Base-by-base conservation (phyloP, 1,139 yeast species). In the Protomyces inundatus region DNA sequence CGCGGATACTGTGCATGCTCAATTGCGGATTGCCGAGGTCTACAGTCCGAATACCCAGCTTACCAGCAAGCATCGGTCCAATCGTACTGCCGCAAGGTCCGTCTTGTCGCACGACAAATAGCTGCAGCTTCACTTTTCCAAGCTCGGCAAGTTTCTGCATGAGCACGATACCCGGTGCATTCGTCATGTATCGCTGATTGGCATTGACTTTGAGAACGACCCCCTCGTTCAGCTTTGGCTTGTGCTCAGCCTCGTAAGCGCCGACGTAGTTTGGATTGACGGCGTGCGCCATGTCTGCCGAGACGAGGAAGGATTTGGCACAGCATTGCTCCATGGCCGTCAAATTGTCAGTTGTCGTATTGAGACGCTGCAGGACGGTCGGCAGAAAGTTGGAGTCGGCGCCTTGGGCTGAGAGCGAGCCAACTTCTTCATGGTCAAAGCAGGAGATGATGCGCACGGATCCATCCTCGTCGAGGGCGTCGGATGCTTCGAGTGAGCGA, bases 241-340 rank as follows among this genome's bases (percentile, higher is more conserved):
- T 84, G 75, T 91, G 95, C 67, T 81, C 79, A 14, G 82, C 74
- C 73, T 93, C 98, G 74, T 93, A 88, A 70, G 83, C 83, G 61
- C 81, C 82, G 7, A 82, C 77, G 75, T 91, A 93, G 75, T 93
- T 93, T 67, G 98, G 98, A 73, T 93, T 97, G 46, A 91, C 87
- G 37, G 97, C 98, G 73, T 93, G 98, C 0, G 98, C 97, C 85
- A 90, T 93, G 74, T 93, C 98, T 0, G 97, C 90, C 0, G 98
- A 91, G 61, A 93, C 76, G 70, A 93, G 81, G 75, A 93, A 91
- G 0, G 98, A 90, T 73, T 86, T 87, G 12, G 96, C 83, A 76
- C 87, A 82, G 0, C 90, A 77, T 73, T 87, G 86, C 69, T 83
- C 82, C 68, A 83, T 82, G 58, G 70, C 35, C 10, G 58, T 34